Percentiles rank a stretch among this genome's conserved stretches.
phyloP scores from a whole-genome alignment of 352 stramenopile species.

The Phytophthora kernoviae region DNA sequence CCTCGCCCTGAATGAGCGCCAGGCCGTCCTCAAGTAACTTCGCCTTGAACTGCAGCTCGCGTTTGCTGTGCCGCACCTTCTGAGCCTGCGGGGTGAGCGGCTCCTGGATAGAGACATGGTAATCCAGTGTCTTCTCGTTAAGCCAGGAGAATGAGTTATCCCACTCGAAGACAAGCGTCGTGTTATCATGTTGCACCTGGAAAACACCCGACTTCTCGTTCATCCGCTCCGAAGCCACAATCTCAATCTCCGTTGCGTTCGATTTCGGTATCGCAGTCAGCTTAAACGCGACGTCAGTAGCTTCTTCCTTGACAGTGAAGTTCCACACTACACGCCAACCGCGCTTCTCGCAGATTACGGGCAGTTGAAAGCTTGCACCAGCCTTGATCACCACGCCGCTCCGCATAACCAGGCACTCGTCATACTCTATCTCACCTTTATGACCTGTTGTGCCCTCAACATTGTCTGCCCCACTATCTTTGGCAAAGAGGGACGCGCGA shows the following conservation, averaged over 20 bases:
- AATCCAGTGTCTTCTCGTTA: conserved; percentile 85
- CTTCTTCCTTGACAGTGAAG: conserved; percentile 76
- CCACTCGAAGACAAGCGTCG: conserved; percentile 72
- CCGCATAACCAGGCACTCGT: conserved; percentile 75
- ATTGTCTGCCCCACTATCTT: background rate
- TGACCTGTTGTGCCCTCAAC: background rate
- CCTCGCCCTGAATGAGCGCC: conserved; percentile 41
- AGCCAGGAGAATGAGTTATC: conserved; percentile 88
- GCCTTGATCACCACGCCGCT: conserved; percentile 85
- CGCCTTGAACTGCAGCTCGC: conserved; percentile 22
- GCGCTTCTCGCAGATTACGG: conserved; percentile 67
- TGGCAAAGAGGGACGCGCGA: conserved; percentile 4
- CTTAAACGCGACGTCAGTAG: conserved; percentile 63
- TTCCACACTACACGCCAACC: conserved; percentile 80
- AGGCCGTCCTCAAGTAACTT: conserved; percentile 39
- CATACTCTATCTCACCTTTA: conserved; percentile 36
- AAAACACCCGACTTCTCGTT: conserved; percentile 59
- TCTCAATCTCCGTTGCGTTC: conserved; percentile 25
- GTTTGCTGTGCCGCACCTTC: conserved; percentile 38
- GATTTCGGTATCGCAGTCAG: conserved; percentile 24
- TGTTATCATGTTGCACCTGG: conserved; percentile 39
- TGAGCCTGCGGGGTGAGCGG: conserved; percentile 48
- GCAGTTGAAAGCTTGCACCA: conserved; percentile 67
- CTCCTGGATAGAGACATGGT: conserved; percentile 79
- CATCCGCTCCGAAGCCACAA: conserved; percentile 55